Conservation (phyloP, 2,329 filamentous ascomycete species). For the Fusarium oligoseptatum region DNA sequence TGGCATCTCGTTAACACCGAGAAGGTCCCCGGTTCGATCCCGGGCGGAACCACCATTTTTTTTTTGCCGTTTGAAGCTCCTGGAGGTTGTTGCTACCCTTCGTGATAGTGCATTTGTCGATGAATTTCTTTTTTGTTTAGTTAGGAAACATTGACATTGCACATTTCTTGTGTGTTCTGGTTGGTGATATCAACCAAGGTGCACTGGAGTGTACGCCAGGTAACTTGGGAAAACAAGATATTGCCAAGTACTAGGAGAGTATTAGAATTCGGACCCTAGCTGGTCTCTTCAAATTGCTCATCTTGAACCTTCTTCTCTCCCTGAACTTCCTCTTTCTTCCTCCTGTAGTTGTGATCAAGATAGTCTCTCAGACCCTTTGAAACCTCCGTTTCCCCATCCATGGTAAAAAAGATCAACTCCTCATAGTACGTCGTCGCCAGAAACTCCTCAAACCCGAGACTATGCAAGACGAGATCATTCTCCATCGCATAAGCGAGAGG, state of each 20-base stretch:
- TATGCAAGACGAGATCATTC: background rate
- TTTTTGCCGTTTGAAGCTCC: background rate
- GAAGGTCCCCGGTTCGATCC: conserved; percentile 48
- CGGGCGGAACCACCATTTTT: conserved; percentile 42
- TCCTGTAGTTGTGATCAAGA: background rate
- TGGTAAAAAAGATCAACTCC: background rate
- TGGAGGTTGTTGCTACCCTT: background rate
- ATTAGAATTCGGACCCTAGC: background rate
- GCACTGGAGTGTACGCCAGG: background rate
- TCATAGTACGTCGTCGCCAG: conserved; percentile 1
- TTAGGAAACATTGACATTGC: background rate
- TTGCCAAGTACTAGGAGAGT: background rate
- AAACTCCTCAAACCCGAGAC: background rate
- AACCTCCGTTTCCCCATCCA: background rate
- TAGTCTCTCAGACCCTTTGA: background rate
- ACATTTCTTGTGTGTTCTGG: too few species aligned
- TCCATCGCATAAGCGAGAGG: background rate
- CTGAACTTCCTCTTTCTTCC: background rate
- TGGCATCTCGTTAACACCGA: conserved; percentile 47
- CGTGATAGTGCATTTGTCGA: background rate
- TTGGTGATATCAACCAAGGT: background rate
- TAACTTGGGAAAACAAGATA: background rate
- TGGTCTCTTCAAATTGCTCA: too few species aligned
- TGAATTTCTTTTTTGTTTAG: background rate
- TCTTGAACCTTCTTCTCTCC: background rate